phyloP scores from a whole-genome alignment of 805 yeast species.

The Schwanniomyces yamadae region DNA sequence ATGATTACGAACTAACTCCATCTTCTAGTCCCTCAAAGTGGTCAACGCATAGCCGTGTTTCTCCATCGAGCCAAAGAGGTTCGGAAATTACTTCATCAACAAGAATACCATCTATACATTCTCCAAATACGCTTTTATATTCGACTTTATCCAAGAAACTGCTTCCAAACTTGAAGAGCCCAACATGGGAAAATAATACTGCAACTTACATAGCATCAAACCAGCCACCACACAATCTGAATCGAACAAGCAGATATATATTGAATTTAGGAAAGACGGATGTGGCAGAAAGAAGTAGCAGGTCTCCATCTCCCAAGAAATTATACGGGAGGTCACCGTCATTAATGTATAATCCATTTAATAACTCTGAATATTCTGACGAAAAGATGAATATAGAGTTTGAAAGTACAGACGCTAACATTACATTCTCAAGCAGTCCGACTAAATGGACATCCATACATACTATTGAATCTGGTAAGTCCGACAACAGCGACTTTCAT shows the following conservation, averaged over 20 bases:
- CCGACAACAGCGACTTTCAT: constrained; percentile 6
- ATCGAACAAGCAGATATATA: neutral
- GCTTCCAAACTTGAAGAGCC: neutral
- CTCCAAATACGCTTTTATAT: constrained; percentile 1
- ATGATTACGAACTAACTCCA: no score
- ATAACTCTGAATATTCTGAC: constrained; percentile 1
- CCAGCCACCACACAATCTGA: no score
- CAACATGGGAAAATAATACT: constrained; percentile 1
- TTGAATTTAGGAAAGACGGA: neutral
- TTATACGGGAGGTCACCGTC: constrained; percentile 28
- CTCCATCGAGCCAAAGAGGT: constrained; percentile 4
- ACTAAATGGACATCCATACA: constrained; percentile 4
- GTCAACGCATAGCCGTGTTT: neutral
- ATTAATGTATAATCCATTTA: constrained; percentile 11
- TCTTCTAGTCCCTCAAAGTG: neutral
- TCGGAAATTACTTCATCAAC: constrained; percentile 9
- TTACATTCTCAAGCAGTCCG: constrained; percentile 5
- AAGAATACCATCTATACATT: constrained; percentile 11
- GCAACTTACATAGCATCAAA: no score
- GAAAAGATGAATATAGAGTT: constrained; percentile 1
- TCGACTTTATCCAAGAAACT: neutral
- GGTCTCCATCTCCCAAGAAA: constrained; percentile 31
- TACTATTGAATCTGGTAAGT: constrained; percentile 8
- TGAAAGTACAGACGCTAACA: constrained; percentile 4
- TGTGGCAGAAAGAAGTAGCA: constrained; percentile 11